Evolutionary conservation across 176 grass and related monocot species (phyloP), one percentile per base, ranked within the genome.

Genomic region (Avena sativa): DNA sequence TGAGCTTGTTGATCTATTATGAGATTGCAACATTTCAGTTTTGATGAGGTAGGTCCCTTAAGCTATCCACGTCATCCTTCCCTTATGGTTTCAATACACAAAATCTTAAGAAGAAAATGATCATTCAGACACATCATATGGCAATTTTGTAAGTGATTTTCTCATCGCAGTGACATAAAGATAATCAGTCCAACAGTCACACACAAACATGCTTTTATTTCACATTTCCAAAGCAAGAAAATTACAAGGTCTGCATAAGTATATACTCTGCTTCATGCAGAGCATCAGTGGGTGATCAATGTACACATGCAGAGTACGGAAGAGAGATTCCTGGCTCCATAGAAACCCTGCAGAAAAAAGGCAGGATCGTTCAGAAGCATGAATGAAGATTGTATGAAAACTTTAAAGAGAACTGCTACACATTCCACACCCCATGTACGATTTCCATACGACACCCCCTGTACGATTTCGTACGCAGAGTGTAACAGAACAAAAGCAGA

Each of bases 171-270:
- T 40, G 66, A 46, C 36, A 64, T 9, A 43, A 49, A 34, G 56
- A 81, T 43, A 63, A 81, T 34, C 23, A 40, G 13, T 57, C 15
- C 9, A 66, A 46, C n/a, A 81, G 5, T 12, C 49, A 85, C 60
- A 55, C 8, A 30, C 20, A 70, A 68, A 26, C 74, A 84, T 48
- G 20, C 6, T 48, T 47, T 75, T 84, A 66, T 79, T 87, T 48
- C 74, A 20, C 25, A 38, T 30, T 59, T 40, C 7, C 50, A 44
- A 43, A 48, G 19, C 19, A 51, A 81, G 10, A 4, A 32, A 49
- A 6, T 28, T 16, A 79, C 66, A 81, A 76, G 36, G 25, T 12
- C 25, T 75, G 9, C 20, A 30, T 14, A 48, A 79, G 65, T 80
- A 74, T 77, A 67, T 28, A 12, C 4, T 23, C 3, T 78, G 19